Percentiles rank a stretch among this genome's conserved stretches.
Evolutionary conservation across 2,329 filamentous ascomycete genomes (phyloP).

Genomic region (Didymella pomorum): DNA sequence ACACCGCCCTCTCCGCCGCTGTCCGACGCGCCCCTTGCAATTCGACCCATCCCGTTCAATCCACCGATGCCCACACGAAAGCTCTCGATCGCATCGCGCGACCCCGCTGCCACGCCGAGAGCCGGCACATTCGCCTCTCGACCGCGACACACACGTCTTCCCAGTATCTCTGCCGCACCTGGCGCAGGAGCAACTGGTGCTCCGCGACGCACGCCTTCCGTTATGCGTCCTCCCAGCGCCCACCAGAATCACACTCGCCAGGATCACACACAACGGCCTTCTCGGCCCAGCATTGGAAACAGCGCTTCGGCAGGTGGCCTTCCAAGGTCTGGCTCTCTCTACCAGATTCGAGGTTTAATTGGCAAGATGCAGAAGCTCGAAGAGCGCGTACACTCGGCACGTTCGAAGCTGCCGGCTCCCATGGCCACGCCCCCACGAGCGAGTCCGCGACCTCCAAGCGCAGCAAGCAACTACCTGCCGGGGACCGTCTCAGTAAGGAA

Average conservation of each 20-base stretch:
- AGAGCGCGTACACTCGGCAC: constrained; percentile 87
- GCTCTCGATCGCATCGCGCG: constrained; percentile 58
- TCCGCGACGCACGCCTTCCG: constrained; percentile 57
- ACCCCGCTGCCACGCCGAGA: constrained; percentile 62
- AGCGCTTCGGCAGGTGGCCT: constrained; percentile 61
- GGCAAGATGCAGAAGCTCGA: constrained; percentile 98
- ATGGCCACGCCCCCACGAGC: constrained; percentile 77
- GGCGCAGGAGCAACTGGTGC: constrained; percentile 34
- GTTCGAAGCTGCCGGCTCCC: constrained; percentile 89
- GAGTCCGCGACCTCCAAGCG: constrained; percentile 72
- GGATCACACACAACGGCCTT: constrained; percentile 39
- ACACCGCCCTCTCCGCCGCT: constrained; percentile 94
- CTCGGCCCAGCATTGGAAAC: constrained; percentile 54
- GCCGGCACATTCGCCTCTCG: constrained; percentile 56
- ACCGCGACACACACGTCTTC: constrained; percentile 62
- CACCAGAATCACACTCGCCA: constrained; percentile 1
- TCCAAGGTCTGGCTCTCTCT: constrained; percentile 75
- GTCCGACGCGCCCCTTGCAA: constrained; percentile 79
- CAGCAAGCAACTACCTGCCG: constrained; percentile 59
- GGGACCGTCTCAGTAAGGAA: constrained; percentile 69
- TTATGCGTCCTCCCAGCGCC: constrained; percentile 42
- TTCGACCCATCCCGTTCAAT: constrained; percentile 51
- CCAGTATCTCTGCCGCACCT: constrained; percentile 65
- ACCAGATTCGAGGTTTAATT: constrained; percentile 91
- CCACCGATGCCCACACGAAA: constrained; percentile 52